Base-by-base conservation (phyloP, 306 rosid genomes). In the Leucaena leucocephala region DNA sequence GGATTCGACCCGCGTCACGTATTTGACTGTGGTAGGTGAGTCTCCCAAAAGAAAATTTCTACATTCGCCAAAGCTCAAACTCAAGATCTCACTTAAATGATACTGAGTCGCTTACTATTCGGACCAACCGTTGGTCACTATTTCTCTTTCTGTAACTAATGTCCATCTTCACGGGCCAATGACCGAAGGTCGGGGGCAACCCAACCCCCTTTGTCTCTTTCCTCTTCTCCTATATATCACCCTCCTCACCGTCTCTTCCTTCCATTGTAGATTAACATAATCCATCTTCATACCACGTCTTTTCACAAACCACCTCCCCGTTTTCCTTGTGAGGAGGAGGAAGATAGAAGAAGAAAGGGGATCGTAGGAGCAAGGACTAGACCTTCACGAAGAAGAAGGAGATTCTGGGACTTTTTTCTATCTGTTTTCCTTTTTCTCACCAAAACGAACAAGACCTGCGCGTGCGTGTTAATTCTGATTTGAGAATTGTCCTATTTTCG, bases 131-230 rank as follows among this genome's bases (percentile, higher is more conserved):
- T n/a, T n/a, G n/a, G n/a, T n/a, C n/a, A n/a, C n/a, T n/a, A n/a
- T n/a, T n/a, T 58, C 36, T 58, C 64, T 67, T 9, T 42, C 50
- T 43, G 16, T 68, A 68, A 44, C 72, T 3, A 43, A 42, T 42
- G 54, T 68, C 54, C 21, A 44, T 43, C 73, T 68, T 49, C 85
- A 84, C 91, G 83, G 89, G 85, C 77, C 72, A 17, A 78, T 9
- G 27, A 2, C 62, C 55, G 61, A 78, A 75, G 84, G 85, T 82
- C 84, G 88, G 80, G 85, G 74, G 62, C 70, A 85, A 83, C 15
- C 62, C 79, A 48, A 38, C 61, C 38, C 50, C 2, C 71, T 55
- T 70, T 82, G 19, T 72, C 78, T 68, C 77, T 15, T 36, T 52
- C 64, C 65, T 33, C 39, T 35, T 34, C 63, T 61, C 0, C 85